Base-by-base conservation (phyloP, 139 green algal species). In the Chlorella vulgaris region DNA sequence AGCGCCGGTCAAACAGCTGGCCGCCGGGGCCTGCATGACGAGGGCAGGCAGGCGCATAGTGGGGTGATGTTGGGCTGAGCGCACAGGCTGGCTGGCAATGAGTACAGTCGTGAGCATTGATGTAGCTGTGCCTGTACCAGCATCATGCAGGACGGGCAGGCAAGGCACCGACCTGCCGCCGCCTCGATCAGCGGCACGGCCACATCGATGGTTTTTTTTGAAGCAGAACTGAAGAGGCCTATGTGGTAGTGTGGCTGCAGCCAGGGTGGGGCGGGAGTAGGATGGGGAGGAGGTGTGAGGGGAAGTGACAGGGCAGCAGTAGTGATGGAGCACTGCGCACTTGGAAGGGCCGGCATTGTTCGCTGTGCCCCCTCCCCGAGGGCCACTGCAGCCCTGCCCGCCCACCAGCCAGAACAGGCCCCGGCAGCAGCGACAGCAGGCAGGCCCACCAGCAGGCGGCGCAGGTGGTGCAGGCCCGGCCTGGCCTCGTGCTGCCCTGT, bases 181-280 rank as follows among this genome's bases (percentile, higher is more conserved):
- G 22, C 68, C 42, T 90, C 81, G 47, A 91, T 61, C 81, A 84
- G 67, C 15, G 68, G 33, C 28, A 88, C 67, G 4, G 84, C 87
- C 0, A 29, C 66, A 0, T 67, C 42, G n/a, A 89, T 84, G 10
- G 88, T 93, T 2, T 26, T 26, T 0, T 53, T 19, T 29, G 74
- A 86, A 33, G 88, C 84, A 0, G 77, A 86, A 28, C 76, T 85
- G 81, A 86, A 93, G 1, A 93, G 61, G 7, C 89, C 89, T 8
- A 91, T 66, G 50, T 74, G 84, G 73, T 86, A 93, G 26, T 83
- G 55, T 22, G 75, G 75, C 81, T 86, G 83, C 73, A 87, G 33
- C 5, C 18, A 35, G 1, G 28, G 50, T n/a, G 50, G 22, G 18
- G 13, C 1, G 22, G 67, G 26, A 39, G 38, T 33, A 35, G 67